Evolutionary conservation across 140 eudicot species (phyloP).

Genomic region (Bidens hawaiensis): DNA sequence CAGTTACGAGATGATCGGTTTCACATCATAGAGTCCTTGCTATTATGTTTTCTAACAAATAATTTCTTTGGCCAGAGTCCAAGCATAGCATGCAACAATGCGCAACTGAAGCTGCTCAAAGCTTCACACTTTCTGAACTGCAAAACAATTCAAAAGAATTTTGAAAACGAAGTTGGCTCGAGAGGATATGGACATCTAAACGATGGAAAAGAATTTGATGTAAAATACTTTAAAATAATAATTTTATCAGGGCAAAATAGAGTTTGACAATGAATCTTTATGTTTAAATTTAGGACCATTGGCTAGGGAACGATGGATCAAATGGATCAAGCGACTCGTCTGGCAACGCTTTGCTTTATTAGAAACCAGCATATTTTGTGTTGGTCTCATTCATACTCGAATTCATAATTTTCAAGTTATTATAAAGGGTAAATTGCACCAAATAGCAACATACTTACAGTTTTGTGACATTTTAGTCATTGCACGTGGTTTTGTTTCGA

Average conservation of each 20-base stretch:
- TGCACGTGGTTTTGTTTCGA: neutral
- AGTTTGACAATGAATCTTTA: conserved; percentile 33
- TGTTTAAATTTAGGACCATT: conserved; percentile 53
- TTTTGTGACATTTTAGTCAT: neutral
- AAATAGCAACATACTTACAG: neutral
- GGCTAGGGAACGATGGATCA: conserved; percentile 56
- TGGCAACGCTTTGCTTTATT: conserved; percentile 61
- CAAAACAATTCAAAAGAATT: conserved; percentile 64
- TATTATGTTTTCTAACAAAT: neutral
- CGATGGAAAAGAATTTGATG: conserved; percentile 90
- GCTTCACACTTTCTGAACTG: conserved; percentile 70
- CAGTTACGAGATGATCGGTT: too few species aligned
- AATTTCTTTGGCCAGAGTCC: conserved; percentile 25
- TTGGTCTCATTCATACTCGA: neutral
- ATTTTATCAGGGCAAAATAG: conserved; percentile 91
- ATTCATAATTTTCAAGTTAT: neutral
- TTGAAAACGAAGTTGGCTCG: conserved; percentile 88
- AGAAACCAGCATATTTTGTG: neutral
- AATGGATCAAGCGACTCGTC: conserved; percentile 90
- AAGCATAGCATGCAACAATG: conserved; percentile 40
- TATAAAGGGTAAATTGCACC: neutral
- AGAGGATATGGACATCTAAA: conserved; percentile 91
- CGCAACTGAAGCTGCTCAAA: too few species aligned
- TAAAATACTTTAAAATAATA: conserved; percentile 66
- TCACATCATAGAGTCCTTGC: too few species aligned